Evolutionary conservation across 1,284 basidiomycete species (phyloP).

Genomic region (Anthracocystis walkeri): DNA sequence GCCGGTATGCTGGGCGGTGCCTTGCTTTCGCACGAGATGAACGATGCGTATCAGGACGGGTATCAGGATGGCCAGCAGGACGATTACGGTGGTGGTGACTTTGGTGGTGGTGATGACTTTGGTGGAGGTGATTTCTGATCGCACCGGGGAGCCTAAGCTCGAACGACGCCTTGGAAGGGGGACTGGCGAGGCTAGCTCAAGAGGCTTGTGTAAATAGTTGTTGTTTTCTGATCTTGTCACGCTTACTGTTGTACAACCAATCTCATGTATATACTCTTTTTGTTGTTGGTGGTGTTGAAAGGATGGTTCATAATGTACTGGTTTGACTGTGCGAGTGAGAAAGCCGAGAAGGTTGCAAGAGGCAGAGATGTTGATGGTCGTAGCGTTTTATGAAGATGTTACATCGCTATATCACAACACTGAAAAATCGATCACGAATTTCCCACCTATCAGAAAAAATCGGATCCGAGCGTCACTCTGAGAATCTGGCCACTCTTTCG

Average conservation of each 20-base stretch:
- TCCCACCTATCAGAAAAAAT: too few relatives aligned
- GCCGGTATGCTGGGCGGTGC: slow-evolving; percentile 63
- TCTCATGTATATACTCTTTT: too few relatives aligned
- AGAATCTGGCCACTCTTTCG: not conserved
- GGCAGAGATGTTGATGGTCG: too few relatives aligned
- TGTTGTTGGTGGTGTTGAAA: too few relatives aligned
- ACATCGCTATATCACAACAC: too few relatives aligned
- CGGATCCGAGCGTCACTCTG: slow-evolving; percentile 11
- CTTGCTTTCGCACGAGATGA: slow-evolving; percentile 51
- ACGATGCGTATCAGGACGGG: slow-evolving; percentile 64
- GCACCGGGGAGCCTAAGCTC: not conserved
- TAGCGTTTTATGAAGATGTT: too few relatives aligned
- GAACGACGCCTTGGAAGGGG: not conserved
- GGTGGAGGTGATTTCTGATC: slow-evolving; percentile 39
- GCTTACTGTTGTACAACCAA: too few relatives aligned
- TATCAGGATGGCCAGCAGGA: slow-evolving; percentile 59
- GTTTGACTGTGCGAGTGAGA: too few relatives aligned
- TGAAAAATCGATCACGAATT: too few relatives aligned
- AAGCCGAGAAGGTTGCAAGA: too few relatives aligned
- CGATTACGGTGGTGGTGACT: slow-evolving; percentile 46
- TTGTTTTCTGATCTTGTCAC: too few relatives aligned
- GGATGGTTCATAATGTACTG: too few relatives aligned
- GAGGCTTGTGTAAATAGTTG: not conserved
- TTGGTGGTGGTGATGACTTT: slow-evolving; percentile 47
- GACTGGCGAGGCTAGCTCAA: not conserved